Conservation (phyloP, 371 early-diverging fungal species). For the Mortierella sp. region DNA sequence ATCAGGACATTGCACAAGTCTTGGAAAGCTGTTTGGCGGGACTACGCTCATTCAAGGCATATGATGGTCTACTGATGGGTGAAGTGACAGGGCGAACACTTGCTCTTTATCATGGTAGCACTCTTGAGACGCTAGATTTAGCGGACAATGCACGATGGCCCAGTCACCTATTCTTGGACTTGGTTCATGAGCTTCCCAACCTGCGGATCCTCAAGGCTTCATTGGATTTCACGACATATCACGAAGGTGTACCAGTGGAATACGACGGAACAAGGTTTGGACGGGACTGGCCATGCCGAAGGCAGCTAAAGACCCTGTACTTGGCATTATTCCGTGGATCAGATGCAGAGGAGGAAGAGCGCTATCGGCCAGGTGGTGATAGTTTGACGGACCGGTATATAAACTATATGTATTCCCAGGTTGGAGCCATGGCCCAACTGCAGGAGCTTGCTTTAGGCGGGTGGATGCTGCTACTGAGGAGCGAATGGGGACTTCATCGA, state of each 20-base stretch:
- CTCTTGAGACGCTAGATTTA: conserved; percentile 9
- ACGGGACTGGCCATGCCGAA: conserved; percentile 5
- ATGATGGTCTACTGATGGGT: neutral
- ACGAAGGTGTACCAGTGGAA: too few relatives aligned
- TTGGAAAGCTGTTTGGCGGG: too few relatives aligned
- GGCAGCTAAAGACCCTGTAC: neutral
- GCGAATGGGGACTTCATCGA: neutral
- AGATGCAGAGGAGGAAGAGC: conserved; percentile 3
- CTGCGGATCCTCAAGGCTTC: conserved; percentile 9
- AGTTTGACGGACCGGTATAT: conserved; percentile 7
- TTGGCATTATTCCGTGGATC: conserved; percentile 7
- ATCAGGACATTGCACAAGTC: too few relatives aligned
- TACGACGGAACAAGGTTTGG: neutral
- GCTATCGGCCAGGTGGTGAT: conserved; percentile 4
- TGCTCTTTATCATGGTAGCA: conserved; percentile 1
- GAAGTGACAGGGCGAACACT: neutral
- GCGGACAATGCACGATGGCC: neutral
- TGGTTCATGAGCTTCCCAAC: conserved; percentile 1
- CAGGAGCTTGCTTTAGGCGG: conserved; percentile 11
- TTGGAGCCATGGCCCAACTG: neutral
- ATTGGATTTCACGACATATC: too few relatives aligned
- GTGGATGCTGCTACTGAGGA: conserved; percentile 10
- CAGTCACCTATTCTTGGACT: conserved; percentile 5
- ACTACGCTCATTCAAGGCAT: neutral
- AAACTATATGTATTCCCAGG: conserved; percentile 12